A percentile compares a stretch with the other conserved stretches of the same genome.
These are phyloP conservation scores for Kitagawia praeruptora DNA, from an alignment of 129 eudicot species.

Conservation along the genomic window DNA sequence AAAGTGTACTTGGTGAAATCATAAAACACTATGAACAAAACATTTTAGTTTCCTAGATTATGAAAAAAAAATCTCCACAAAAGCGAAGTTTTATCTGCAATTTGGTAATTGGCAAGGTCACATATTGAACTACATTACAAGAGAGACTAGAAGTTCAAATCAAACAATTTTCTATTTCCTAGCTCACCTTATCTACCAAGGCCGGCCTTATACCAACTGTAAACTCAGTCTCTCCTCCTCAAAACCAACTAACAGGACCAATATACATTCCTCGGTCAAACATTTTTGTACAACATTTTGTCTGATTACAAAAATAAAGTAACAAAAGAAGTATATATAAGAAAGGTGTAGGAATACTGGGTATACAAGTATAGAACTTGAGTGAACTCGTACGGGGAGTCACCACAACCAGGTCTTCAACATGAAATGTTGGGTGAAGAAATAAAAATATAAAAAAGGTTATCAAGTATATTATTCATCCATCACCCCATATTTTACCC, in stretches of 20 bases:
- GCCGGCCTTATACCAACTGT: too few species aligned
- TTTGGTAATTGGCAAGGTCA: too few species aligned
- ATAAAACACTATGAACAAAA: background rate
- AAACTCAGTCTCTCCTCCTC: too few species aligned
- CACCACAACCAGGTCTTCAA: background rate
- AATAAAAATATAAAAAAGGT: too few species aligned
- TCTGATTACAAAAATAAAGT: conserved; percentile 4
- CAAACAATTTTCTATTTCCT: too few species aligned
- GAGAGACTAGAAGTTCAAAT: too few species aligned
- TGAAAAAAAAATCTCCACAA: background rate
- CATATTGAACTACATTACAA: too few species aligned
- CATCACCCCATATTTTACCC: background rate
- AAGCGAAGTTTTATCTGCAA: background rate
- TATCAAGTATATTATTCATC: too few species aligned
- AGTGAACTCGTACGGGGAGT: background rate
- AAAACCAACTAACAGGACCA: too few species aligned
- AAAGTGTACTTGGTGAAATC: background rate
- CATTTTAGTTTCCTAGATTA: background rate
- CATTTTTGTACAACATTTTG: conserved; percentile 42
- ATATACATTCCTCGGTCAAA: conserved; percentile 97
- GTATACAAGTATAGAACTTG: background rate
- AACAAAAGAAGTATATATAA: background rate
- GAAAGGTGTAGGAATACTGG: background rate
- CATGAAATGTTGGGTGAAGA: too few species aligned
- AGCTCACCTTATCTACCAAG: too few species aligned